Percentiles rank a stretch among this genome's conserved stretches.
Conservation (phyloP, 345 rosid genomes). For the Populus deltoides region DNA sequence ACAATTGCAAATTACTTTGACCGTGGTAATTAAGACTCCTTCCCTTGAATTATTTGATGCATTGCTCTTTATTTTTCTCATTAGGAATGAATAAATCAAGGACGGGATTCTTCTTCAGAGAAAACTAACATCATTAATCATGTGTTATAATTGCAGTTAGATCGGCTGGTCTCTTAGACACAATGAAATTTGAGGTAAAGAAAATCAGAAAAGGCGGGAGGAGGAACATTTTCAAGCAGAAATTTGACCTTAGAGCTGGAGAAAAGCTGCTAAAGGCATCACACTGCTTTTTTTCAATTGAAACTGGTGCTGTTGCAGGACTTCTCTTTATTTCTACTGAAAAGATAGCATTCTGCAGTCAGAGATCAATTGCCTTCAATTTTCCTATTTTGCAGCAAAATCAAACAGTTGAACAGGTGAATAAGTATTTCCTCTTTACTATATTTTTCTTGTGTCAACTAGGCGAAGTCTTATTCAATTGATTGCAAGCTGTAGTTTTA, state of each 20-base stretch:
- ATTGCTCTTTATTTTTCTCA: neutral
- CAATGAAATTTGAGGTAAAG: constrained; percentile 42
- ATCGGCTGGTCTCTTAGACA: constrained; percentile 32
- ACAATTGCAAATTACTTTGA: neutral
- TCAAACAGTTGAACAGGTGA: constrained; percentile 34
- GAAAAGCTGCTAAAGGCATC: constrained; percentile 49
- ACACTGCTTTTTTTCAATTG: constrained; percentile 44
- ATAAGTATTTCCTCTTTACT: neutral
- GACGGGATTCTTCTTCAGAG: neutral
- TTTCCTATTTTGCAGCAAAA: constrained; percentile 21
- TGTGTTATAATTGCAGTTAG: constrained; percentile 26
- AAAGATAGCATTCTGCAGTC: constrained; percentile 39
- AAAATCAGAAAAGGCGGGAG: constrained; percentile 44
- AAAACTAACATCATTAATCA: neutral
- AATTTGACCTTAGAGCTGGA: constrained; percentile 31
- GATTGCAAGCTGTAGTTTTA: too few species aligned
- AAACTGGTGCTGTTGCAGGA: constrained; percentile 47
- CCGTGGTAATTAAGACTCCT: neutral
- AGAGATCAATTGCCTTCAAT: constrained; percentile 24
- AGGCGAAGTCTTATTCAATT: too few species aligned
- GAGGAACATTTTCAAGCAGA: constrained; percentile 37
- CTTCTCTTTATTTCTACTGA: constrained; percentile 41
- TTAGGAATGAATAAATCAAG: neutral
- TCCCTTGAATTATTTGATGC: neutral
- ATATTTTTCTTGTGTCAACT: neutral